Evolutionary conservation across 2,329 filamentous ascomycete genomes (phyloP).

Genomic region (Trichoderma sp.): DNA sequence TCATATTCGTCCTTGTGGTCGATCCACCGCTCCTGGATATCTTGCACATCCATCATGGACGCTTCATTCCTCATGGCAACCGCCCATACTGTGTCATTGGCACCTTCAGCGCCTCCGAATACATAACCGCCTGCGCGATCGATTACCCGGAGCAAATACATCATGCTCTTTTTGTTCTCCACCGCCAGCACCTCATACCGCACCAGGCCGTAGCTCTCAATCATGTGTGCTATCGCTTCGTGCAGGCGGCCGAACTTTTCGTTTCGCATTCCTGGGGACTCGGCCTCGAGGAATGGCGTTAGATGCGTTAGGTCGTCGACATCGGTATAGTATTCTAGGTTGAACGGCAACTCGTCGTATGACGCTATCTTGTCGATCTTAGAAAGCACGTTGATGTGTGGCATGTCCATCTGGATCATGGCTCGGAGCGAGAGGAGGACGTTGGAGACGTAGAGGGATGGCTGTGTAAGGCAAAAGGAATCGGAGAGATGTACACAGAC

Average conservation of each 20-base stretch:
- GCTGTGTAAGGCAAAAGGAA: constrained; percentile 87
- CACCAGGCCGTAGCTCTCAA: constrained; percentile 87
- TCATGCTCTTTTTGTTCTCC: constrained; percentile 97
- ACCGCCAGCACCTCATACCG: constrained; percentile 91
- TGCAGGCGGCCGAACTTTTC: constrained; percentile 83
- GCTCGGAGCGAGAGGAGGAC: constrained; percentile 88
- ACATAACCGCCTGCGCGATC: constrained; percentile 91
- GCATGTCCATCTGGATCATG: constrained; percentile 98
- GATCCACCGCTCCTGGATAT: constrained; percentile 95
- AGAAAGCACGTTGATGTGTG: constrained; percentile 91
- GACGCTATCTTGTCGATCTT: constrained; percentile 93
- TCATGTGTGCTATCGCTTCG: constrained; percentile 77
- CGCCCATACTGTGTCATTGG: constrained; percentile 96
- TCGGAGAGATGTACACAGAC: constrained; percentile 93
- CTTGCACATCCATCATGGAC: constrained; percentile 73
- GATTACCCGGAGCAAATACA: constrained; percentile 81
- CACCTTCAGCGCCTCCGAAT: constrained; percentile 84
- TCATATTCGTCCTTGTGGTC: constrained; percentile 88
- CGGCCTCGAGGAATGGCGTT: constrained; percentile 73
- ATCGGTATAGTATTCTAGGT: constrained; percentile 95
- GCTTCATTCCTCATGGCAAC: constrained; percentile 81
- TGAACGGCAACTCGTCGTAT: constrained; percentile 87
- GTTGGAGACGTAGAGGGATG: constrained; percentile 92
- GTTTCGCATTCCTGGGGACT: constrained; percentile 66
- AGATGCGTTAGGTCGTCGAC: constrained; percentile 89